These are phyloP conservation scores for Cryphonectria radicalis DNA, from an alignment of 2,329 filamentous ascomycete genomes.

Conservation along the genomic window DNA sequence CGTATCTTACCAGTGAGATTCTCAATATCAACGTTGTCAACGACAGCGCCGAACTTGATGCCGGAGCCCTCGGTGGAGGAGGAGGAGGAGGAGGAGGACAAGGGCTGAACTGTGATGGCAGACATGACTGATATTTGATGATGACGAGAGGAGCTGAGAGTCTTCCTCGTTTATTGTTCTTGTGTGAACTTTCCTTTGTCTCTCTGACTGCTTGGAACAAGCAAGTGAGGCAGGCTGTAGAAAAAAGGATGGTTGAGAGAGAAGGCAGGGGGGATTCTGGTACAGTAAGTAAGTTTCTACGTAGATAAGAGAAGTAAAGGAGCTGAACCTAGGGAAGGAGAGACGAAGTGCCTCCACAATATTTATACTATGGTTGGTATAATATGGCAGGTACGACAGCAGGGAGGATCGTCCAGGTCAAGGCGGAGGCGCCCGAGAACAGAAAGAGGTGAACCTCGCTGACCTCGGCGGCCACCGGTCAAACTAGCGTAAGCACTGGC, in stretches of 20 bases:
- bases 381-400: not conserved
- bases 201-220: not conserved
- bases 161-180: too few relatives aligned
- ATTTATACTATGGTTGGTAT: not conserved
- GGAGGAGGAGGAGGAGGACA: constrained; percentile 34
- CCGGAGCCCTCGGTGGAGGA: constrained; percentile 41
- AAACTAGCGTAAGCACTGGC: not conserved
- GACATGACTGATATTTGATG: constrained; percentile 23
- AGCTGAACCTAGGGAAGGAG: not conserved
- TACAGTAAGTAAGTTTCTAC: not conserved
- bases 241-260: not conserved
- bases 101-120: constrained; percentile 42
- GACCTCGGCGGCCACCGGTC: constrained; percentile 16
- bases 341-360: not conserved
- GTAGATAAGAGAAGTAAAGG: not conserved
- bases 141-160: not conserved
- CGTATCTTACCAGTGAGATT: constrained; percentile 60
- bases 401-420: not conserved
- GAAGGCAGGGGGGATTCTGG: not conserved
- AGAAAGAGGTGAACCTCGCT: not conserved
- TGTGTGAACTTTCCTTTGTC: not conserved
- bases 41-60: constrained; percentile 64
- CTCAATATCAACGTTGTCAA: constrained; percentile 64
- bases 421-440: constrained; percentile 3
- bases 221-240: not conserved